phyloP scores from a whole-genome alignment of 2,329 filamentous ascomycete genomes.

The Davidsoniella eucalypti region DNA sequence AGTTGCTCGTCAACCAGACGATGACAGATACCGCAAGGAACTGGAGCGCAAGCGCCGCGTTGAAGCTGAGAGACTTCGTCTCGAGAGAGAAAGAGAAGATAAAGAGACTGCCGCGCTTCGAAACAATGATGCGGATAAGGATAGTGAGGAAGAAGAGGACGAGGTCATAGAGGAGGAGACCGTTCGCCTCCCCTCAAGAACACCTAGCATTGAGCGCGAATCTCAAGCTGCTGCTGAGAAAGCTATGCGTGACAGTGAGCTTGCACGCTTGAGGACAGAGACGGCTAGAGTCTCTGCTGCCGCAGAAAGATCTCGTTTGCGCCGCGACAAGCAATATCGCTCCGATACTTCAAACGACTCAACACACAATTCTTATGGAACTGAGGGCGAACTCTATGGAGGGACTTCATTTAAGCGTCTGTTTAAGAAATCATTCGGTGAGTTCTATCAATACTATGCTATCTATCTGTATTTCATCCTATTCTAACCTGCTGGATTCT shows the following conservation, averaged over 20 bases:
- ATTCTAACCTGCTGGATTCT: background rate
- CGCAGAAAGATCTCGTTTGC: background rate
- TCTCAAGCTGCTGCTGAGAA: background rate
- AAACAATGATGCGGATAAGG: background rate
- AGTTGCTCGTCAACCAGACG: slow-evolving; percentile 2
- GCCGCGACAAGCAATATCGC: background rate
- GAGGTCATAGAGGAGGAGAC: background rate
- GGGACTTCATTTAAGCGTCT: slow-evolving; percentile 3
- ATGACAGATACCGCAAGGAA: background rate
- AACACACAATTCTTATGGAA: no score
- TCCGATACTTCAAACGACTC: background rate
- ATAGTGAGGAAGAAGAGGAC: background rate
- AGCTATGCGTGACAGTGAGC: no score
- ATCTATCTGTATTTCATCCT: no score
- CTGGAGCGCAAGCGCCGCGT: background rate
- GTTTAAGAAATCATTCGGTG: slow-evolving; percentile 6
- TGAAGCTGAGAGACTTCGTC: background rate
- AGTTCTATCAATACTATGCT: background rate
- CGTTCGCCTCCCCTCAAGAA: background rate
- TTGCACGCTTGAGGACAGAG: no score
- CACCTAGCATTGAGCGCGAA: background rate
- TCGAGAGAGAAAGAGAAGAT: background rate
- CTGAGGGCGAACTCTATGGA: slow-evolving; percentile 6
- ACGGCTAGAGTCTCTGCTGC: no score
- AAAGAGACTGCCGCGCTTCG: no score